Evolutionary conservation across 768 basidiomycete species (phyloP), one percentile per base, ranked within the genome.

Genomic region (Tulasnella calospora): DNA sequence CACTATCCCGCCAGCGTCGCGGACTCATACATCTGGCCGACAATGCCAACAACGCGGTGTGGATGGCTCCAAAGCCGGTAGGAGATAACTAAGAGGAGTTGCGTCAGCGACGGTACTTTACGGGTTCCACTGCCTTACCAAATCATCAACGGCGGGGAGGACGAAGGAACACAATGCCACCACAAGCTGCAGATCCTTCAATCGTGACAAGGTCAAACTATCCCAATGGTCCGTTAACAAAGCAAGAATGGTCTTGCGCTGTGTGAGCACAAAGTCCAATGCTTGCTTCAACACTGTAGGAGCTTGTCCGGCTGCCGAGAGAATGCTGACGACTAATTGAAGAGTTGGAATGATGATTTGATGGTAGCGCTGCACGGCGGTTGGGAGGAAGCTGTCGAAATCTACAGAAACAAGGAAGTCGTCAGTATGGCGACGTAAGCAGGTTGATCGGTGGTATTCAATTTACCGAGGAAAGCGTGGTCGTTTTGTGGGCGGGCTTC

Each of bases 341-440:
- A 98, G 83, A 6, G 92, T 91, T 0, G 95, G 96, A 85, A 95
- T 89, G 81, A 98, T 88, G 0, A 98, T 84, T 82, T 98, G 96
- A 81, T 98, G 95, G 83, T 98, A 96, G 46, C 97, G 90, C 76
- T 94, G 91, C 27, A 95, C 89, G 0, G 93, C 93, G 0, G 93
- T 92, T 6, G 95, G 95, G 15, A 96, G 86, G 87, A 96, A 96
- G n/a, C 90, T 89, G 81, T 94, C 92, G 55, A 90, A 89, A 81
- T 95, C 95, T 96, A 19, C 4, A 35, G 23, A 80, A 78, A 71
- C 75, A 61, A 27, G 61, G 76, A 72, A 76, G 80, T 71, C 40
- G 41, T 47, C n/a, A 72, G 6, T 38, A 38, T 46, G 2, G 23
- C 3, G 44, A n/a, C 51, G 51, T 23, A 27, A 61, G 57, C n/a